phyloP scores from a whole-genome alignment of 2,329 filamentous ascomycete species.

The Hymenoscyphus fructigenus region DNA sequence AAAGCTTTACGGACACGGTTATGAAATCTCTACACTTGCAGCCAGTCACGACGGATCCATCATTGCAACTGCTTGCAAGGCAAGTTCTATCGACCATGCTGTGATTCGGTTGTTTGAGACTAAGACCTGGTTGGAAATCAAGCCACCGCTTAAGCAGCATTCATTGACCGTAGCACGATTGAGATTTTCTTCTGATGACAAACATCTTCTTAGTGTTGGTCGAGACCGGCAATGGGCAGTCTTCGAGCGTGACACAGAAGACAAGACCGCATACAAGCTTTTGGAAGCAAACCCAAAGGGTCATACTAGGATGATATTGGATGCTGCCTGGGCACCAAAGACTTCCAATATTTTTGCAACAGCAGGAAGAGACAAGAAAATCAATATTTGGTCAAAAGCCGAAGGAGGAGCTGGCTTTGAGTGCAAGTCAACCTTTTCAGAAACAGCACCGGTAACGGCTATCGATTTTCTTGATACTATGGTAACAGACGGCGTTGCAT shows the following conservation, averaged over 20 bases:
- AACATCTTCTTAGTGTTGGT: constrained; percentile 80
- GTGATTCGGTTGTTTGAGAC: constrained; percentile 92
- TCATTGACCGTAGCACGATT: constrained; percentile 82
- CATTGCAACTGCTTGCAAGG: constrained; percentile 89
- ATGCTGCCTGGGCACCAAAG: constrained; percentile 73
- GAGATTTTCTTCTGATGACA: constrained; percentile 74
- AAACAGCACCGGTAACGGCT: constrained; percentile 65
- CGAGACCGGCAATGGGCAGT: constrained; percentile 89
- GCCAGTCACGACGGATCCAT: constrained; percentile 71
- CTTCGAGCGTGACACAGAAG: constrained; percentile 56
- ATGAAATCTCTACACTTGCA: constrained; percentile 89
- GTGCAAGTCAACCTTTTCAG: constrained; percentile 48
- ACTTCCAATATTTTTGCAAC: constrained; percentile 68
- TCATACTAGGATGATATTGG: constrained; percentile 89
- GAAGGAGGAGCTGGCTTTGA: constrained; percentile 34
- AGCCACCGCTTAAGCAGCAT: constrained; percentile 80
- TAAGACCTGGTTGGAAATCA: constrained; percentile 80
- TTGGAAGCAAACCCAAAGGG: constrained; percentile 74
- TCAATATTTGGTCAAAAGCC: constrained; percentile 64
- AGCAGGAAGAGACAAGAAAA: constrained; percentile 82
- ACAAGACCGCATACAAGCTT: constrained; percentile 50
- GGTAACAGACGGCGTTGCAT: constrained; percentile 32
- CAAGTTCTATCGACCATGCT: constrained; percentile 89
- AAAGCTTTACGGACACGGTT: constrained; percentile 96
- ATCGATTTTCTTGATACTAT: constrained; percentile 59